Evolutionary conservation across 176 grass and related monocot genomes (phyloP), one percentile per base, ranked within the genome.

Genomic region (Areca catechu): DNA sequence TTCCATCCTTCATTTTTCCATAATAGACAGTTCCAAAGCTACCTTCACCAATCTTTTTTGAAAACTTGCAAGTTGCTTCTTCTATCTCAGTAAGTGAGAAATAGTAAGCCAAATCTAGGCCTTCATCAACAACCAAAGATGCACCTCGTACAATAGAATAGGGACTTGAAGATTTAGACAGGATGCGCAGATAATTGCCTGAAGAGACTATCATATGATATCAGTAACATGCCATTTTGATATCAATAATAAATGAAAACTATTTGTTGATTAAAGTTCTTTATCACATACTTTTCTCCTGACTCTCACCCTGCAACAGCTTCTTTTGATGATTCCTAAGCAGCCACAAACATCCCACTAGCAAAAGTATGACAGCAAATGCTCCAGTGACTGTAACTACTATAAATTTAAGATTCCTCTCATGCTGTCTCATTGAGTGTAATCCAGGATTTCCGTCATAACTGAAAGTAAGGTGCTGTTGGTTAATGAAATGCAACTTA

Each of bases 1-100:
- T 25, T 28, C 57, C 57, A n/a, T 59, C 57, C 24, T 59, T 59
- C 57, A 59, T 27, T 59, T 59, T 59, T 28, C 57, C 57, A 59
- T 59, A 59, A 30, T 28, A 59, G 27, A 59, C 57, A 27, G 57
- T 4, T 30, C 57, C 57, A 59, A 59, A 59, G 23, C 57, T 59
- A 30, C 57, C 57, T 59, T 59, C 23, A 59, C 57, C 57, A 59
- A 59, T 30, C 25, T 59, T 24, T 25, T 59, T 59, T 27, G 24
- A 59, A 59, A 59, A 59, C 15, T 27, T 59, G 57, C 23, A 25
- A 27, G 57, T 59, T 19, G 57, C 57, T 59, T 59, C 57, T 59
- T 59, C 57, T 59, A 59, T 59, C 24, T 59, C 57, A 59, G 57
- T 16, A 59, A 59, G 24, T 7, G 57, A 59, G 57, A 59, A 30